phyloP scores from a whole-genome alignment of 2,329 filamentous ascomycete genomes.

The Colletotrichum acutatum region DNA sequence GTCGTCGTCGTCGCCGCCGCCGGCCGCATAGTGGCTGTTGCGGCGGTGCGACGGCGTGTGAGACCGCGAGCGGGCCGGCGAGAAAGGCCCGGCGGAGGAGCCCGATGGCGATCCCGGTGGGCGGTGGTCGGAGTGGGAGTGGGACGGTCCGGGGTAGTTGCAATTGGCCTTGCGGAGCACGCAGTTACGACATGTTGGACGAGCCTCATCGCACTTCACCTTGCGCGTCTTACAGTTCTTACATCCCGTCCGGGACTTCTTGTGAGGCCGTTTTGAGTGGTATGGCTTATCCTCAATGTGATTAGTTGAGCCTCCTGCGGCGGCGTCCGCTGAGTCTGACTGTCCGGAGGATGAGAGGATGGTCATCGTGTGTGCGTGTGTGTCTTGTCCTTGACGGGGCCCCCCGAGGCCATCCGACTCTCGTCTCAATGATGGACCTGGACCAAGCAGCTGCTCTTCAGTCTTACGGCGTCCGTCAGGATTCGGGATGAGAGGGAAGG shows the following conservation, averaged over 20 bases:
- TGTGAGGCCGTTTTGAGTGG: constrained; percentile 63
- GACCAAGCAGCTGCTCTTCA: background rate
- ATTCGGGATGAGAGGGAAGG: background rate
- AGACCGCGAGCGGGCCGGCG: constrained; percentile 17
- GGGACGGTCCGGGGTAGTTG: constrained; percentile 51
- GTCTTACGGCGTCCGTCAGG: background rate
- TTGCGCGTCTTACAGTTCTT: constrained; percentile 65
- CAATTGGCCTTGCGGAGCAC: constrained; percentile 59
- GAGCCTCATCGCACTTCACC: constrained; percentile 65
- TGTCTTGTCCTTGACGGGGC: constrained; percentile 8
- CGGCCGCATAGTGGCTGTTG: background rate
- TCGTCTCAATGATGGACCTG: background rate
- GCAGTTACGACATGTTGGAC: constrained; percentile 62
- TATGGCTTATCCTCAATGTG: constrained; percentile 42
- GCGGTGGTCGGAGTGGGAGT: constrained; percentile 17
- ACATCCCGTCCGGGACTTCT: constrained; percentile 65
- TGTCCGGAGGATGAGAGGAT: constrained; percentile 19
- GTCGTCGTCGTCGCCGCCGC: constrained; percentile 14
- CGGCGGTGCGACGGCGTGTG: constrained; percentile 3
- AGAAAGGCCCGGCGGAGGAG: constrained; percentile 12
- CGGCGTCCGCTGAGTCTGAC: background rate
- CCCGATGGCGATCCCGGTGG: constrained; percentile 18
- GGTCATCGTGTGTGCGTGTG: constrained; percentile 13
- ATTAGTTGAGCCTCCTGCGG: background rate
- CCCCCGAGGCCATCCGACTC: background rate